These are phyloP conservation scores for Metrosideros polymorpha DNA, from an alignment of 441 rosid species.

Conservation along the genomic window DNA sequence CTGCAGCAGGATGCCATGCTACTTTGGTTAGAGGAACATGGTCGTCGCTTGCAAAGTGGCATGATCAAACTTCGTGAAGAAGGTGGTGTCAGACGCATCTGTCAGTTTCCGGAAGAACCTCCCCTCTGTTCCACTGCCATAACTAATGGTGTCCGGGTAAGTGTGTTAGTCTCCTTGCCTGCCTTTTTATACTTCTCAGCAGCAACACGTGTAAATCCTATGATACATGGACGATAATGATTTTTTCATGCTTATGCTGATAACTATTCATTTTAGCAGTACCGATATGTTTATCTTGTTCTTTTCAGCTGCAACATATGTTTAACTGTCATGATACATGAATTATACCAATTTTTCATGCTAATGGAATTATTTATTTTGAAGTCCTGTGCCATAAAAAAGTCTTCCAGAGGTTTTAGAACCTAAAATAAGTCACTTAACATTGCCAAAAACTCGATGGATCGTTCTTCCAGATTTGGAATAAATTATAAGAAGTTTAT, in stretches of 20 bases:
- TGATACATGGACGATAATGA: background rate
- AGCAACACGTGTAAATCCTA: background rate
- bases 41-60: conserved; percentile 41
- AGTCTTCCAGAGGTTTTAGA: background rate
- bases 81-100: conserved; percentile 24
- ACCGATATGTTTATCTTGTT: background rate
- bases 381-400: background rate
- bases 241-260: background rate
- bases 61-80: conserved; percentile 31
- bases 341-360: background rate
- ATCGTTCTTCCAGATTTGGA: background rate
- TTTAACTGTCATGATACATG: background rate
- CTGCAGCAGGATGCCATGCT: conserved; percentile 57
- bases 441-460: background rate
- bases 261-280: background rate
- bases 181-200: background rate
- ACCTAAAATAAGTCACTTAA: background rate
- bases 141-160: conserved; percentile 62
- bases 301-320: background rate
- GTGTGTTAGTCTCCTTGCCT: background rate
- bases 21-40: conserved; percentile 83
- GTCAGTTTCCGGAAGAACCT: conserved; percentile 57
- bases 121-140: conserved; percentile 53
- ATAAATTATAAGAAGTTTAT: background rate
- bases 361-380: background rate